Evolutionary conservation across 306 rosid species (phyloP).

Genomic region (Betula pendula): DNA sequence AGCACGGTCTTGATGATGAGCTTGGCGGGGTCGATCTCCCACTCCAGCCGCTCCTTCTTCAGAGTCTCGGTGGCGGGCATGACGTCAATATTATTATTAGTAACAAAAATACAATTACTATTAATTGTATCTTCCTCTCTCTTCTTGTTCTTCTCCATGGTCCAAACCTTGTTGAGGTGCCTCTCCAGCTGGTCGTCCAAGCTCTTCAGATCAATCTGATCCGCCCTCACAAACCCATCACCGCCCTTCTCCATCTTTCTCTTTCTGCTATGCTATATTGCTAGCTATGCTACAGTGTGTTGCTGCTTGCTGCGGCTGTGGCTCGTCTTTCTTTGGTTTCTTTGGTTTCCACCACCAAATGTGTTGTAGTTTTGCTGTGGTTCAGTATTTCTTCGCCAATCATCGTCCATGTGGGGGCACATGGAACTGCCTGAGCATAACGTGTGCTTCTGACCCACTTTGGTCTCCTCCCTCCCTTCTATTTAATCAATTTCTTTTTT

Average conservation of each 20-base stretch:
- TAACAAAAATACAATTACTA: conserved; percentile 3
- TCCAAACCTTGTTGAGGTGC: conserved; percentile 73
- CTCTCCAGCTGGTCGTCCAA: conserved; percentile 94
- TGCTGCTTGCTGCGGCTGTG: not conserved
- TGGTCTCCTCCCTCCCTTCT: conserved; percentile 27
- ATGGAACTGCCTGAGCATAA: conserved; percentile 86
- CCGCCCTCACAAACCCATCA: conserved; percentile 95
- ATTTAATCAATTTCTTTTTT: not conserved
- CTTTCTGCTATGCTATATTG: too few species aligned
- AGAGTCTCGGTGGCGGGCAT: conserved; percentile 7
- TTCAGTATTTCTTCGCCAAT: conserved; percentile 14
- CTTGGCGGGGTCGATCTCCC: conserved; percentile 97
- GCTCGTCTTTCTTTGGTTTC: conserved; percentile 18
- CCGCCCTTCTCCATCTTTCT: conserved; percentile 80
- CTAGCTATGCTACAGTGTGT: too few species aligned
- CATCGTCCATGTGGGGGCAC: conserved; percentile 85
- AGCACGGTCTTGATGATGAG: conserved; percentile 74
- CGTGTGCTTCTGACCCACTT: conserved; percentile 95
- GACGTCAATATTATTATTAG: conserved; percentile 5
- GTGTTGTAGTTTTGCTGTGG: conserved; percentile 17
- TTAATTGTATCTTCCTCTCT: conserved; percentile 36
- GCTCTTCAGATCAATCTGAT: conserved; percentile 99
- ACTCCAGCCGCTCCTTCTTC: conserved; percentile 65
- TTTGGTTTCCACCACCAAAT: conserved; percentile 21
- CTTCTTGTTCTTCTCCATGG: conserved; percentile 72